Evolutionary conservation across 2,329 filamentous ascomycete species (phyloP).

Genomic region (Periglandula ipomoeae): DNA sequence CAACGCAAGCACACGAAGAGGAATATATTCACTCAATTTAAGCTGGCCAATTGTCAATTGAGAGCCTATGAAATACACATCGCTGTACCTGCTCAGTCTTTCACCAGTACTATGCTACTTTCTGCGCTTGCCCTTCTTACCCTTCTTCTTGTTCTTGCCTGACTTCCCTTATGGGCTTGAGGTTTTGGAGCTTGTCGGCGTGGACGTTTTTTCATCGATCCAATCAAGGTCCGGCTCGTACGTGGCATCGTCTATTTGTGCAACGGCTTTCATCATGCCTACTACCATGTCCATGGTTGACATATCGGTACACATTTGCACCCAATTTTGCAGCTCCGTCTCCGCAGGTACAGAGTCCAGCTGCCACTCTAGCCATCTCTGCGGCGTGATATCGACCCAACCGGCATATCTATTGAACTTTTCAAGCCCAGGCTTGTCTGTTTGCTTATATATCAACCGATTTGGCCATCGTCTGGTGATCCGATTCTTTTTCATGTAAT

Average conservation of each 20-base stretch:
- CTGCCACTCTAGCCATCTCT: slow-evolving; percentile 20
- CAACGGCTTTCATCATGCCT: background rate
- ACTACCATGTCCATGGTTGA: background rate
- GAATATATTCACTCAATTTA: background rate
- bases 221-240: background rate
- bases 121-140: background rate
- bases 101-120: background rate
- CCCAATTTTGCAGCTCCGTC: background rate
- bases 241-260: background rate
- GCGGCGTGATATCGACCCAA: slow-evolving; percentile 13
- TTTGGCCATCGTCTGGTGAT: slow-evolving; percentile 16
- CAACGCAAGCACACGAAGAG: no score
- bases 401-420: slow-evolving; percentile 16
- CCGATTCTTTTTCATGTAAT: slow-evolving; percentile 12
- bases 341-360: background rate
- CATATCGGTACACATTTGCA: background rate
- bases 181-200: no score
- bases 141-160: background rate
- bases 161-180: no score
- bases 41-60: no score
- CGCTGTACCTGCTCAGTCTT: no score
- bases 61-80: no score
- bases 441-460: slow-evolving; percentile 10
- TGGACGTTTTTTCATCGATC: background rate
- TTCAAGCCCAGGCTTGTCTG: slow-evolving; percentile 5